These are phyloP conservation scores for Saccharomyces hybrid DNA, from an alignment of 1,139 yeast species.

Conservation along the genomic window DNA sequence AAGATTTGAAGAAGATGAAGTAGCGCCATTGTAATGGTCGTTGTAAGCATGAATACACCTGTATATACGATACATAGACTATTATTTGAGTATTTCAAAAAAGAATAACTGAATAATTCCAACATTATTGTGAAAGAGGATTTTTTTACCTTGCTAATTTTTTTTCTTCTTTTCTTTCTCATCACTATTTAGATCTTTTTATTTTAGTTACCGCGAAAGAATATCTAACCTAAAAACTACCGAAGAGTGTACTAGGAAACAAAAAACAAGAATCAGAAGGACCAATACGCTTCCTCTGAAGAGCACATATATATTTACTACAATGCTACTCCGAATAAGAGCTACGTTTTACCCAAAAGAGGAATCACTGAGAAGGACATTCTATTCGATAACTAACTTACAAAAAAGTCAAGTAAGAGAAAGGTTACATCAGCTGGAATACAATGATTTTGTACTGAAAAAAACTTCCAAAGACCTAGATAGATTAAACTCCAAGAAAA, in stretches of 20 bases:
- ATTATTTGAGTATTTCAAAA: not conserved
- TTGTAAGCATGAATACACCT: not conserved
- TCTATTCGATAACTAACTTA: not conserved
- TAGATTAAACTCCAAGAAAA: slow-evolving; percentile 12
- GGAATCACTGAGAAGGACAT: not conserved
- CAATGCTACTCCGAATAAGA: not conserved
- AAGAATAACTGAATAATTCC: too few species aligned
- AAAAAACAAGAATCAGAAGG: not conserved
- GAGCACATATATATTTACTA: not conserved
- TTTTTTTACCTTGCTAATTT: not conserved
- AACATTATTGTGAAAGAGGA: too few species aligned
- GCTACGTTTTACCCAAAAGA: not conserved
- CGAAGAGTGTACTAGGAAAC: too few species aligned
- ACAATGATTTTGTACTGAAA: slow-evolving; percentile 10
- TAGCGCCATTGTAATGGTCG: slow-evolving; percentile 32
- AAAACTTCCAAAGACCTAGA: slow-evolving; percentile 19
- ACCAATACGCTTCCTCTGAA: not conserved
- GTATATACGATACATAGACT: not conserved
- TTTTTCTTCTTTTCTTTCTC: not conserved
- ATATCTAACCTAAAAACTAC: not conserved
- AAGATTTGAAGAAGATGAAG: slow-evolving; percentile 45
- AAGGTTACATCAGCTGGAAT: slow-evolving; percentile 17
- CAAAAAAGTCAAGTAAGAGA: slow-evolving; percentile 13
- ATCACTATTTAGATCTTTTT: not conserved
- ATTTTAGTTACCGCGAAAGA: not conserved